These are phyloP conservation scores for Saccharomycopsis sp. DNA, from an alignment of 805 yeast genomes.

Conservation along the genomic window DNA sequence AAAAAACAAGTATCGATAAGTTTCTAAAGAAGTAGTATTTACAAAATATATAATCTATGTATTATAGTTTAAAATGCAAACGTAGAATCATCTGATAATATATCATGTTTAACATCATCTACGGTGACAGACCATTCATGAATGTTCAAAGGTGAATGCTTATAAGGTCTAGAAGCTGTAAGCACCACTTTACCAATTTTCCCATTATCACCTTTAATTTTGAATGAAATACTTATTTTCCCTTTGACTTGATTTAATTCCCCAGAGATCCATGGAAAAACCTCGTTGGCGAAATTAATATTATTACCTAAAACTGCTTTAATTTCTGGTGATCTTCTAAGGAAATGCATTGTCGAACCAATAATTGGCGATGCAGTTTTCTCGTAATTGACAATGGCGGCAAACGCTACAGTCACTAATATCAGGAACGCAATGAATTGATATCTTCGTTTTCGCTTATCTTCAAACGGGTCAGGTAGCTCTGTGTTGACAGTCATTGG, in stretches of 20 bases:
- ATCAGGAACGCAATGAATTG: conserved; percentile 50
- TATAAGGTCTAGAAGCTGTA: conserved; percentile 62
- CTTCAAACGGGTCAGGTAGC: conserved; percentile 72
- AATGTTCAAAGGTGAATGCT: conserved; percentile 50
- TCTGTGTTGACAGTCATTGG: conserved; percentile 69
- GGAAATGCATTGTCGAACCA: conserved; percentile 75
- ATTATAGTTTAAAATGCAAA: too few species aligned
- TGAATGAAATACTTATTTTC: conserved; percentile 62
- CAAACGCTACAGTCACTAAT: conserved; percentile 47
- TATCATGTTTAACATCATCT: conserved; percentile 39
- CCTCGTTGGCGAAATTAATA: conserved; percentile 56
- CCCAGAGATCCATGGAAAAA: conserved; percentile 89
- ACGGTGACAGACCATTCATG: conserved; percentile 56
- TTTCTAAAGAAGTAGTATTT: neutral
- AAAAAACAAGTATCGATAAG: neutral
- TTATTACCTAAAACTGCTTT: conserved; percentile 62
- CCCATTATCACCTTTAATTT: conserved; percentile 59
- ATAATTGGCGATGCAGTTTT: conserved; percentile 86
- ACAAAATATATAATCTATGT: too few species aligned
- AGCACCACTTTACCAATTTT: conserved; percentile 49
- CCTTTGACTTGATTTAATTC: conserved; percentile 79
- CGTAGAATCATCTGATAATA: conserved; percentile 41
- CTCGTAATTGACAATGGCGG: conserved; percentile 84
- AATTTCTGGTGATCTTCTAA: conserved; percentile 68
- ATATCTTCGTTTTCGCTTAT: conserved; percentile 41